Evolutionary conservation across 768 basidiomycete species (phyloP).

Genomic region (Trametes gibbosa): DNA sequence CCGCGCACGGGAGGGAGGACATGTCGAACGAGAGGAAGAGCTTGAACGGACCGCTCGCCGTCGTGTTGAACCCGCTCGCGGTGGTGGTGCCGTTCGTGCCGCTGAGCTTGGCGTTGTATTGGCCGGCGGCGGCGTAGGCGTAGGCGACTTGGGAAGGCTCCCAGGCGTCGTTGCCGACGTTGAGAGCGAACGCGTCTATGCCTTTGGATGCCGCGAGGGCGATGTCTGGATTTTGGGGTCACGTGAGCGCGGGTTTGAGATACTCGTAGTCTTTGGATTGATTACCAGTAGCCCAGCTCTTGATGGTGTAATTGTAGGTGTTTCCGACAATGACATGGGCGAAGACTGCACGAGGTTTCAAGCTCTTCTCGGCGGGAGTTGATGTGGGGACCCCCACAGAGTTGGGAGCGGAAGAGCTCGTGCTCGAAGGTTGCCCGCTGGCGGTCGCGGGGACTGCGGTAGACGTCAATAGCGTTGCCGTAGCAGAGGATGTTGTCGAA

Average conservation of each 20-base stretch:
- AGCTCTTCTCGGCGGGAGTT: neutral
- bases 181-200: slow-evolving; percentile 71
- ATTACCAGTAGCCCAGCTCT: slow-evolving; percentile 40
- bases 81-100: neutral
- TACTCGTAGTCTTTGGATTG: neutral
- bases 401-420: neutral
- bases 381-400: neutral
- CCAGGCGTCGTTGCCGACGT: slow-evolving; percentile 65
- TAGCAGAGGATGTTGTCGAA: neutral
- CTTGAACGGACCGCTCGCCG: slow-evolving; percentile 48
- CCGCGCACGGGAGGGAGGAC: slow-evolving; percentile 50
- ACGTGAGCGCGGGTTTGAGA: neutral
- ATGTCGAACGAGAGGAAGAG: slow-evolving; percentile 32
- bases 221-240: slow-evolving; percentile 38
- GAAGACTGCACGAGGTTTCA: slow-evolving; percentile 25
- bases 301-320: slow-evolving; percentile 53
- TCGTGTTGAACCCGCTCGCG: slow-evolving; percentile 12
- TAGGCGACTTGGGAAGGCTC: slow-evolving; percentile 57
- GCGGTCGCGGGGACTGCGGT: neutral
- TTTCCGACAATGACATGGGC: slow-evolving; percentile 51
- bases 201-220: slow-evolving; percentile 52
- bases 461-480: neutral
- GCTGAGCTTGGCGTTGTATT: slow-evolving; percentile 4
- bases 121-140: slow-evolving; percentile 46
- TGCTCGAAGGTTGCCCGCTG: too few relatives aligned